Conservation (phyloP, 345 rosid genomes). For the Stellera chamaejasme region DNA sequence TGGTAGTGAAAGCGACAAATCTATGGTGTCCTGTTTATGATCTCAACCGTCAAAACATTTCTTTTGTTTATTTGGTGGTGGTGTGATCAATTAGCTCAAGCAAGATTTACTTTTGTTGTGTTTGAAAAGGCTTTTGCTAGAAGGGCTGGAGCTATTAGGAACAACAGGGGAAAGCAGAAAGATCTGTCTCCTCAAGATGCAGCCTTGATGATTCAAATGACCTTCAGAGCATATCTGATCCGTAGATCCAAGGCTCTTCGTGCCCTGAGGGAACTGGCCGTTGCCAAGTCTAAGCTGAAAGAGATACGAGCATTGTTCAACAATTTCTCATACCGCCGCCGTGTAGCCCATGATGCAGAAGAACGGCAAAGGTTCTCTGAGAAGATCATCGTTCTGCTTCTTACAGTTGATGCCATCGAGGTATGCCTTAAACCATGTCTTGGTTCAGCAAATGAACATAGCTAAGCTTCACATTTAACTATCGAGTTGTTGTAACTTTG, state of each 20-base stretch:
- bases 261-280: conserved; percentile 85
- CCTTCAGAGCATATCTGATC: conserved; percentile 71
- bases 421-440: conserved; percentile 24
- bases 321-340: conserved; percentile 77
- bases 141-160: conserved; percentile 49
- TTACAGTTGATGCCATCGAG: conserved; percentile 93
- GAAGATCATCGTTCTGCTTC: conserved; percentile 85
- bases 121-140: conserved; percentile 57
- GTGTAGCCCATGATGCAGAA: conserved; percentile 59
- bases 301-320: conserved; percentile 73
- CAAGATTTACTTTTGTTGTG: background rate
- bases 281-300: conserved; percentile 84
- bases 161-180: conserved; percentile 65
- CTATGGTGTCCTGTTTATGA: background rate
- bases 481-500: too few relatives aligned
- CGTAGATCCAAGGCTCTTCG: conserved; percentile 76
- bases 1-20: conserved; percentile 3
- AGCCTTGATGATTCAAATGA: conserved; percentile 70
- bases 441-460: too few relatives aligned
- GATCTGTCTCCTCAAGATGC: conserved; percentile 75
- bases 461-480: too few relatives aligned
- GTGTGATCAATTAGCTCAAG: too few relatives aligned
- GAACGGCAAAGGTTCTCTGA: conserved; percentile 82
- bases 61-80: background rate
- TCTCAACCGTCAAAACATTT: background rate